These are phyloP conservation scores for Senna tora DNA, from an alignment of 306 rosid genomes.

Conservation along the genomic window DNA sequence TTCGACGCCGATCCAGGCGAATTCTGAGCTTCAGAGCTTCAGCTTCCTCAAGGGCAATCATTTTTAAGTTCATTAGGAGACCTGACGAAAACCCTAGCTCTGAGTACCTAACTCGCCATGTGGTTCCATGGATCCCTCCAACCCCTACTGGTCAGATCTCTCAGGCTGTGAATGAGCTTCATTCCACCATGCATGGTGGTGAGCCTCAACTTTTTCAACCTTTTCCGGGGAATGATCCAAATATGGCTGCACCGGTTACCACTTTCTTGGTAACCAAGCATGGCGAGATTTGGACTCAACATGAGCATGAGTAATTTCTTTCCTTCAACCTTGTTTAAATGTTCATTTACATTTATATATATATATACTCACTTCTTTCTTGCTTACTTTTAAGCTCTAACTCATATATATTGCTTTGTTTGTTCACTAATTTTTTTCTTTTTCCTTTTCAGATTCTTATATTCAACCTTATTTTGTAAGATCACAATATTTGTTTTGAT, in stretches of 20 bases:
- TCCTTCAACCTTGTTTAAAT: background rate
- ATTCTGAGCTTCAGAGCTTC: background rate
- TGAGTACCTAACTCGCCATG: background rate
- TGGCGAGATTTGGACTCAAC: background rate
- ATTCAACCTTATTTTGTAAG: no score
- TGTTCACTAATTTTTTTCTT: background rate
- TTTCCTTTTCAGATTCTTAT: background rate
- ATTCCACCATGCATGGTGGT: background rate
- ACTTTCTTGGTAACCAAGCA: background rate
- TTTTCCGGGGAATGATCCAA: no score
- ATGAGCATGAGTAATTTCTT: constrained; percentile 14
- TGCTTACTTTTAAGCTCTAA: no score
- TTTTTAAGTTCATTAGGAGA: no score
- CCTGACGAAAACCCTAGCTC: no score
- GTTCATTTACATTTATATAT: background rate
- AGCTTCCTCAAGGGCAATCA: no score
- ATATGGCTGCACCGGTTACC: no score
- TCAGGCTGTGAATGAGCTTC: background rate
- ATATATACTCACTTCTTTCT: no score
- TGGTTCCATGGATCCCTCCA: background rate
- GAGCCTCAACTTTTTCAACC: no score
- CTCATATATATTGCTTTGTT: background rate
- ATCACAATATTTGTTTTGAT: no score
- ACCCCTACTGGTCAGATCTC: background rate
- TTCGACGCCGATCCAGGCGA: background rate